Evolutionary conservation across 768 basidiomycete species (phyloP), one percentile per base, ranked within the genome.

Genomic region (Termitomyces heimii): DNA sequence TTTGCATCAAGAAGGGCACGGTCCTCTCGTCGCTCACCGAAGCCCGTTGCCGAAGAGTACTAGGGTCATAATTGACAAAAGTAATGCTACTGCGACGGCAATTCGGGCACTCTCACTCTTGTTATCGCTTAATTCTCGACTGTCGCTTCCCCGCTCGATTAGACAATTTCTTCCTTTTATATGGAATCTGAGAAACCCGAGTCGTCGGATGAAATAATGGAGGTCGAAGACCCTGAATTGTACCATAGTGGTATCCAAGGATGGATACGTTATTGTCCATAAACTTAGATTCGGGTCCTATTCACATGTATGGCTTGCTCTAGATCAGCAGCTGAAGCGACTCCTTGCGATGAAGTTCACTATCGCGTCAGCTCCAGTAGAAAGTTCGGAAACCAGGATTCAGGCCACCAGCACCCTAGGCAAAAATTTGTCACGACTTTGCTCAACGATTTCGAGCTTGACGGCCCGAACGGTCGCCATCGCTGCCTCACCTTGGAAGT

Each of bases 401-500:
- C 52, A 31, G 45, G 39, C 4, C n/a, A 22, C 16, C 22, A 52
- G 10, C 53, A 54, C 34, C 62, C 72, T 18, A 69, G 77, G 64
- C 70, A 73, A n/a, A 71, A 79, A 44, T 70, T 74, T 58, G 62
- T 71, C 83, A 86, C 67, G 82, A 83, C 29, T 46, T 82, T 93
- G 60, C 82, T 91, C 45, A 89, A 92, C 69, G 82, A 89, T 64
- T 93, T 92, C 70, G 76, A 78, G 37, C 85, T 89, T 70, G 79
- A 82, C 53, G 89, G 92, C 4, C 87, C 88, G 9, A 88, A 89
- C 70, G 91, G 90, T 24, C 79, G 74, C 22, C 89, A 93, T 70
- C 84, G 89, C 57, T 92, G 91, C 77, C 88, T 93, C 81, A 85
- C 89, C 18, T 85, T 87, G 64, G 89, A 93, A 68, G 84, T 88